Conservation (phyloP, 2,329 filamentous ascomycete genomes). For the Ophiostoma populinum region DNA sequence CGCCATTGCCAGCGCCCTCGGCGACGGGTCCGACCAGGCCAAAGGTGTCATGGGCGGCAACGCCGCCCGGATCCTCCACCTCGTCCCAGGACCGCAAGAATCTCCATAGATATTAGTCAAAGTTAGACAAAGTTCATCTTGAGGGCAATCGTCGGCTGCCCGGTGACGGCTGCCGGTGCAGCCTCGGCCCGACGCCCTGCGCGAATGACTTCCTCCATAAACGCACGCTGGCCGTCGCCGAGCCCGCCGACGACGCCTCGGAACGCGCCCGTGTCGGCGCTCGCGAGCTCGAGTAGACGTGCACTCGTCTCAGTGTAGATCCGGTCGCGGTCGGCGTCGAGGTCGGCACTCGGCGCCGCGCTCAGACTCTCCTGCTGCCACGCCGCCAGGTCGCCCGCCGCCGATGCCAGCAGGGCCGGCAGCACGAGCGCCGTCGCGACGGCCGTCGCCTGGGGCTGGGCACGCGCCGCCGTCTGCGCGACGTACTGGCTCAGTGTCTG, state of each 20-base stretch:
- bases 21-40: slow-evolving; percentile 7
- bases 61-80: slow-evolving; percentile 10
- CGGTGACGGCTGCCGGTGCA: slow-evolving; percentile 18
- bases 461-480: slow-evolving; percentile 18
- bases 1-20: slow-evolving; percentile 20
- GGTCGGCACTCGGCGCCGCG: neutral
- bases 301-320: slow-evolving; percentile 58
- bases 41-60: slow-evolving; percentile 12
- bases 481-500: slow-evolving; percentile 64
- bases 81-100: slow-evolving; percentile 6
- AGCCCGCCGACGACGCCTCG: slow-evolving; percentile 55
- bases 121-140: slow-evolving; percentile 71
- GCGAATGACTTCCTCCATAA: slow-evolving; percentile 69
- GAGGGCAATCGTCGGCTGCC: slow-evolving; percentile 70
- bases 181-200: slow-evolving; percentile 32
- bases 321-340: slow-evolving; percentile 25
- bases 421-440: slow-evolving; percentile 60
- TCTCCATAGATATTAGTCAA: neutral
- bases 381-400: slow-evolving; percentile 25
- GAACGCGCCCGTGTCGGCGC: slow-evolving; percentile 56
- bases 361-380: slow-evolving; percentile 24
- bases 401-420: slow-evolving; percentile 58
- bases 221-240: slow-evolving; percentile 49
- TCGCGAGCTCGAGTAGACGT: slow-evolving; percentile 65
- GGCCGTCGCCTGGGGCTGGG: slow-evolving; percentile 27